Evolutionary conservation across 106 monocot genomes (phyloP), one percentile per base, ranked within the genome.

Genomic region (Phalaenopsis aphrodite): DNA sequence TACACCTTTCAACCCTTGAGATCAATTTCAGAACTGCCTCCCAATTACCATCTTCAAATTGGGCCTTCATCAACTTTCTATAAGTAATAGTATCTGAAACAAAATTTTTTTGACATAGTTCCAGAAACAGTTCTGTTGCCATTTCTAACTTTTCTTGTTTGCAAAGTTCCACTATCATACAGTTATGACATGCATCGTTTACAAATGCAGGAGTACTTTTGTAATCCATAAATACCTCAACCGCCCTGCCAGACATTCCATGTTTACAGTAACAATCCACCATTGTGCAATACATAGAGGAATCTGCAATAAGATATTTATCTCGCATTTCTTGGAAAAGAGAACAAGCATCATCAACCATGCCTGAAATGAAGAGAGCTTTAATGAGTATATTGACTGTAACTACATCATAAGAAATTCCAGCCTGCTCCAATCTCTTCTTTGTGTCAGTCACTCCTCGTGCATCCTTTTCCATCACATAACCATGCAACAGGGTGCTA

Each of bases 381-480:
- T 91, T 91, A 69, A 94, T 84, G 12, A 91, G 87, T 72, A 85
- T 81, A 83, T 91, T 94, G 83, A 75, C 87, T 43, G 83, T 86
- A 56, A 87, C 79, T 41, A 86, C 75, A 84, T 94, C 93, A 38
- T 83, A 74, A 42, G 42, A 5, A 48, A 89, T 81, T 19, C 79
- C 80, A 52, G 85, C 78, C 67, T 86, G 68, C 47, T 89, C 87
- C 82, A 94, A 79, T 42, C 89, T 91, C 57, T 36, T 86, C 84
- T 82, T 89, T 61, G 84, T 75, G 57, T 81, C 86, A 78, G 89
- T 74, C 66, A 89, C 75, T 47, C 89, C 82, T 9, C 15, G 65
- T 38, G 68, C 84, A 83, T 93, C 80, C 71, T 75, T 85, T 78
- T 85, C 87, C 73, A 82, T 93, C 49, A 79, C 46, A 65, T 89